These are phyloP conservation scores for Cnidoscolus chayamansa DNA, from an alignment of 441 rosid genomes.

Conservation along the genomic window DNA sequence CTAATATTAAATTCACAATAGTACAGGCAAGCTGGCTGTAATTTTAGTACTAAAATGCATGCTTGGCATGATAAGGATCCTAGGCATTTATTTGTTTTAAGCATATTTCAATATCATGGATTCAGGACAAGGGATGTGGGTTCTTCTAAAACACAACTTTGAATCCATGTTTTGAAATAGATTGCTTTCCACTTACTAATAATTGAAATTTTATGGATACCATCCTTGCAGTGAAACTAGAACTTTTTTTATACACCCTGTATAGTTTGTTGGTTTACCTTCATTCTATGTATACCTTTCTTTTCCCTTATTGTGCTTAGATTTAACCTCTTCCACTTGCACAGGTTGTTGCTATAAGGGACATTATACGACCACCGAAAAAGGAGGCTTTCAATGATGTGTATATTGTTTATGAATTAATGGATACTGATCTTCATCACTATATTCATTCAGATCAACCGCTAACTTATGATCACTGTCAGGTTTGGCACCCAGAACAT, in stretches of 20 bases:
- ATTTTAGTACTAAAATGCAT: background rate
- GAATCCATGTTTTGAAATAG: background rate
- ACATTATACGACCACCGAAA: constrained; percentile 76
- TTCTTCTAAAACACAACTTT: background rate
- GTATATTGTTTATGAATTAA: constrained; percentile 77
- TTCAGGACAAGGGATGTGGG: background rate
- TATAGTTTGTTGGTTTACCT: background rate
- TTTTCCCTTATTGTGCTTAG: background rate
- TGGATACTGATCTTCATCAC: constrained; percentile 93
- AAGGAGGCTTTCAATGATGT: constrained; percentile 85
- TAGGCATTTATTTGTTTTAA: background rate
- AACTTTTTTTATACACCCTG: background rate
- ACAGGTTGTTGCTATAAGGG: constrained; percentile 76
- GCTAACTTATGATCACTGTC: constrained; percentile 73
- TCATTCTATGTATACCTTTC: background rate
- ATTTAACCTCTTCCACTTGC: constrained; percentile 13
- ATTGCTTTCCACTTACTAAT: background rate
- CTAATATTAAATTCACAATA: background rate
- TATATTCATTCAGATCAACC: constrained; percentile 68
- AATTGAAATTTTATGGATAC: background rate
- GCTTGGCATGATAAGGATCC: background rate
- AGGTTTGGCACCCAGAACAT: constrained; percentile 41
- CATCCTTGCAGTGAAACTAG: background rate
- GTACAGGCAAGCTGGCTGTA: background rate
- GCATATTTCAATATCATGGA: background rate